Base-by-base conservation (phyloP, 164 flowering plant species). In the Amborella trichopoda region DNA sequence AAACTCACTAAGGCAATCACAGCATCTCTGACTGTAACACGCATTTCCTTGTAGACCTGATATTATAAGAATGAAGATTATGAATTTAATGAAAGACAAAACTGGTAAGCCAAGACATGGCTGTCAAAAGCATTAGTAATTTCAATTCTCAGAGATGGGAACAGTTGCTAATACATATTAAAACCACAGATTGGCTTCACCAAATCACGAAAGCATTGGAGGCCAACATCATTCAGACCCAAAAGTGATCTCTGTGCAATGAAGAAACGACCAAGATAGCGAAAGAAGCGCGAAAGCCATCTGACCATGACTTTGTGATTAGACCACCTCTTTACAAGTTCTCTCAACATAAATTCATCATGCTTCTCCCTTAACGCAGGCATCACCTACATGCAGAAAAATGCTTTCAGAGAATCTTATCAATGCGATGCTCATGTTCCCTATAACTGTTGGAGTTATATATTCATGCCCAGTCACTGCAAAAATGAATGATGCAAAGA, bases 231-330 rank as follows among this genome's bases (percentile, higher is more conserved):
- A 55, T 82, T 74, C 9, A 93, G 78, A 30, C 84, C 45, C 12
- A 95, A 88, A 59, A 93, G 84, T 3, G 94, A 75, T 46, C 91
- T 78, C 59, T 90, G 77, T 34, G 91, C 82, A 55, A 88, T 77
- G 55, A 84, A 84, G 67, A 80, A 82, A 9, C 91, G 88, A 55
- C 88, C 99, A 41, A 93, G 81, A 67, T 84, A 88, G 48, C 65
- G 67, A 55, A 93, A 88, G 81, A 88, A 88, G 11, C 94, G 75
- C 19, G 95, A 84, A 44, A 93, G 83, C 99, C 96, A 88, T 52
- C 96, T 73, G 42, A 87, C 91, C 96, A 88, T 84, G 40, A 87
- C 71, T 63, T 88, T 93, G 68, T 88, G 96, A 60, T 93, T 84
- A 24, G 73, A 60, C 99, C 99, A 93, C 61, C 96, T 78, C 55